phyloP scores from a whole-genome alignment of 768 basidiomycete genomes.

The Termitomyces sp. region DNA sequence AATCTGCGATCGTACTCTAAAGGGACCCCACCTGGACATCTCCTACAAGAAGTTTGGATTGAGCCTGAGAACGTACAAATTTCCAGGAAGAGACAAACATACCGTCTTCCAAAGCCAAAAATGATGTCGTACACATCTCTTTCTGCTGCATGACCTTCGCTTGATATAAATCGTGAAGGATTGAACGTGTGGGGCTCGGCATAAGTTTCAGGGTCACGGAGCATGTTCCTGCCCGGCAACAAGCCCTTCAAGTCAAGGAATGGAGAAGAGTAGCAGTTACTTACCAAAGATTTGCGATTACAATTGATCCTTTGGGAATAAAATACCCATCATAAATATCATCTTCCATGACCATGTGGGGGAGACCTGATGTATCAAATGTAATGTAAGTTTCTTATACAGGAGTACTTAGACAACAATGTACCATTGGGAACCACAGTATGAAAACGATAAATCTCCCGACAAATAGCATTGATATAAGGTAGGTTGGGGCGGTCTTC shows the following conservation, averaged over 20 bases:
- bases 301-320: constrained; percentile 22
- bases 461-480: constrained; percentile 21
- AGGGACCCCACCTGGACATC: neutral
- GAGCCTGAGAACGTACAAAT: neutral
- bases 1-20: neutral
- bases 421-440: neutral
- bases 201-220: constrained; percentile 16
- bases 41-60: neutral
- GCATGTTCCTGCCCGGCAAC: constrained; percentile 15
- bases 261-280: neutral
- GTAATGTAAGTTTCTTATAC: too few species aligned
- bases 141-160: constrained; percentile 18
- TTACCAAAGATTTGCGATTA: constrained; percentile 23
- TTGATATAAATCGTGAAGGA: constrained; percentile 16
- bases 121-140: constrained; percentile 31
- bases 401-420: too few species aligned
- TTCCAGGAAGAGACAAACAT: neutral
- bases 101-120: constrained; percentile 47
- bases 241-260: neutral
- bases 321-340: constrained; percentile 18
- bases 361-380: constrained; percentile 18
- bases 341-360: constrained; percentile 23
- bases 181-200: constrained; percentile 16
- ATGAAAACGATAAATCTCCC: constrained; percentile 15
- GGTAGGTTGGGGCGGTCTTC: constrained; percentile 19